These are phyloP conservation scores for Aureobasidium sp. DNA, from an alignment of 2,329 filamentous ascomycete genomes.

Conservation along the genomic window DNA sequence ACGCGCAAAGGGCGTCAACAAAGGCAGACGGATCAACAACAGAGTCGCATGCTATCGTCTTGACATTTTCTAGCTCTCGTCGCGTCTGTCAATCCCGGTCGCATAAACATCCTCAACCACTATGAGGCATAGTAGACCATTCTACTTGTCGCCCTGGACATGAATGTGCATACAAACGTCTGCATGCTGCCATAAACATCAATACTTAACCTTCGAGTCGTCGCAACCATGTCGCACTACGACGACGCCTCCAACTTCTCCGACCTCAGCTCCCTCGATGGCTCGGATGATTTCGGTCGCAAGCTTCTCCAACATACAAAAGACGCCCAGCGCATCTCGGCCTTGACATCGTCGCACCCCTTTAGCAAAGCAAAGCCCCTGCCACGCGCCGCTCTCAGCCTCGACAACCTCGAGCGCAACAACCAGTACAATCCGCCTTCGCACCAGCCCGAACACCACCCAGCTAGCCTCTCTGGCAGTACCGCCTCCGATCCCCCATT, in stretches of 20 bases:
- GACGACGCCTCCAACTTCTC: slow-evolving; percentile 23
- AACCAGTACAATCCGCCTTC: not conserved
- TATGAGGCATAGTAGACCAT: not conserved
- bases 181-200: not conserved
- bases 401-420: slow-evolving; percentile 36
- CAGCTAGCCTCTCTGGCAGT: slow-evolving; percentile 25
- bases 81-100: not conserved
- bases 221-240: slow-evolving; percentile 14
- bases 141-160: not conserved
- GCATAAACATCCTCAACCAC: not conserved
- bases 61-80: not conserved
- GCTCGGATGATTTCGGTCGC: slow-evolving; percentile 40
- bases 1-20: not conserved
- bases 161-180: not conserved
- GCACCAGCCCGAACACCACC: not conserved
- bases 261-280: slow-evolving; percentile 33
- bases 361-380: slow-evolving; percentile 37
- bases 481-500: slow-evolving; percentile 36
- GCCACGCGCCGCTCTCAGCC: slow-evolving; percentile 32
- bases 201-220: not conserved
- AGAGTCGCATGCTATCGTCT: not conserved
- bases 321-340: slow-evolving; percentile 31
- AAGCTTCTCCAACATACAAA: slow-evolving; percentile 35
- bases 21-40: not conserved
- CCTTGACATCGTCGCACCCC: slow-evolving; percentile 22